Evolutionary conservation across 140 eudicot species (phyloP), one percentile per base, ranked within the genome.

Genomic region (Erigeron philadelphicus): DNA sequence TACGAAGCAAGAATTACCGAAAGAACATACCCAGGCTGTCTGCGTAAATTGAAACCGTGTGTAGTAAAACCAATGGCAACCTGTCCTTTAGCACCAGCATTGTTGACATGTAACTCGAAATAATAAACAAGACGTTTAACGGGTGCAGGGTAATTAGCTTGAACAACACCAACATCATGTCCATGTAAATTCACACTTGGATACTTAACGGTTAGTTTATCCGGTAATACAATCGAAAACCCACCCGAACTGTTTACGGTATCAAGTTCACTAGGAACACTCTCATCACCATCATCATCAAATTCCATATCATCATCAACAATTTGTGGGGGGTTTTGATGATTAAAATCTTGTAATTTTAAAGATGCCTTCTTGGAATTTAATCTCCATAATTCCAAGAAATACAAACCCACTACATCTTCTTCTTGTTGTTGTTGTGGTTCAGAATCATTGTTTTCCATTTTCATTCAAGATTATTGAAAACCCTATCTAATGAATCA

Each of bases 91-190:
- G 84, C 85, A 7, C 98, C 98, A 7, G 96, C 88, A 62, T 85
- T 81, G 80, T 86, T 86, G 9, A 93, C 95, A 72, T 19, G 50
- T 44, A 93, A 83, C 81, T 93, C 98, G 23, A 93, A 93, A 75
- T 93, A 93, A 55, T 88, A 93, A n/a, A 83, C 76, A 10, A 88
- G 67, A 41, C 90, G 59, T 80, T 87, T 89, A 5, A 77, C 80
- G 54, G 98, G 98, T 7, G 96, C 98, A 1, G 96, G 82, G 9
- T 58, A 57, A 75, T 93, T 86, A 11, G 96, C 90, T 72, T 93
- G 95, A 56, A 93, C 92, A 15, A 86, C 96, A 8, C 98, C 98
- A 13, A 93, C 98, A 40, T 93, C 98, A 66, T 93, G 94, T 13
- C 95, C 96, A 72, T 93, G 98, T 77, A 83, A 75, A 50, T 84